Conservation (phyloP, 2,329 filamentous ascomycete species). For the Aspergillus sclerotialis region DNA sequence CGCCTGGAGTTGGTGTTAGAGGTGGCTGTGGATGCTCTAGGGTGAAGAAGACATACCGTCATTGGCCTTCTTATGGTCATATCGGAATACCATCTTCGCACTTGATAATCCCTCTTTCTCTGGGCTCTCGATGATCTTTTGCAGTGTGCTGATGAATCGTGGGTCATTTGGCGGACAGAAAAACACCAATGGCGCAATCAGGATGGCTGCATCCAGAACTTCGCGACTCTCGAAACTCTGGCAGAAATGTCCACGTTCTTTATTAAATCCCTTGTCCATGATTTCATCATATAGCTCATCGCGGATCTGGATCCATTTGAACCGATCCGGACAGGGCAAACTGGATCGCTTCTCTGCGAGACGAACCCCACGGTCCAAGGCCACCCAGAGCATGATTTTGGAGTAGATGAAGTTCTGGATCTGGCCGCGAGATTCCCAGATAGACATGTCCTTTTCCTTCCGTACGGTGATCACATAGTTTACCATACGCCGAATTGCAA, state of each 20-base stretch:
- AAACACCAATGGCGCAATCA: conserved; percentile 72
- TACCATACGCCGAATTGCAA: conserved; percentile 59
- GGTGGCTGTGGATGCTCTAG: background rate
- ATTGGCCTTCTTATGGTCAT: conserved; percentile 61
- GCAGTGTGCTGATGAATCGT: conserved; percentile 64
- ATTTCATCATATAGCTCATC: conserved; percentile 67
- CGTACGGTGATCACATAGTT: conserved; percentile 66
- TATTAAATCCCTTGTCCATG: conserved; percentile 72
- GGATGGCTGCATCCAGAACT: conserved; percentile 64
- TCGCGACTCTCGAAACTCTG: conserved; percentile 69
- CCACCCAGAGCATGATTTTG: conserved; percentile 80
- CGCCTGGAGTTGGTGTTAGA: conserved; percentile 41
- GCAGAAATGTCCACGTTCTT: conserved; percentile 61
- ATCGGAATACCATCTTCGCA: conserved; percentile 68
- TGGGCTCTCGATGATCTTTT: conserved; percentile 62
- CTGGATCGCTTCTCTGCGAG: conserved; percentile 64
- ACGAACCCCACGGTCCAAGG: conserved; percentile 67
- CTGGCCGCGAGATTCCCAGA: conserved; percentile 71
- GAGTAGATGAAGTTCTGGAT: conserved; percentile 74
- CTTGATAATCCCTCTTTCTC: conserved; percentile 70
- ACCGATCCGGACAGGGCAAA: conserved; percentile 64
- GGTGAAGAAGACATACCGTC: conserved; percentile 49
- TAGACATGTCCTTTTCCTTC: conserved; percentile 68
- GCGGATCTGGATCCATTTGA: conserved; percentile 58
- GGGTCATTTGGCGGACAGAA: conserved; percentile 74